Conservation (phyloP, 148 eudicot genomes). For the Nepenthes gracilis region DNA sequence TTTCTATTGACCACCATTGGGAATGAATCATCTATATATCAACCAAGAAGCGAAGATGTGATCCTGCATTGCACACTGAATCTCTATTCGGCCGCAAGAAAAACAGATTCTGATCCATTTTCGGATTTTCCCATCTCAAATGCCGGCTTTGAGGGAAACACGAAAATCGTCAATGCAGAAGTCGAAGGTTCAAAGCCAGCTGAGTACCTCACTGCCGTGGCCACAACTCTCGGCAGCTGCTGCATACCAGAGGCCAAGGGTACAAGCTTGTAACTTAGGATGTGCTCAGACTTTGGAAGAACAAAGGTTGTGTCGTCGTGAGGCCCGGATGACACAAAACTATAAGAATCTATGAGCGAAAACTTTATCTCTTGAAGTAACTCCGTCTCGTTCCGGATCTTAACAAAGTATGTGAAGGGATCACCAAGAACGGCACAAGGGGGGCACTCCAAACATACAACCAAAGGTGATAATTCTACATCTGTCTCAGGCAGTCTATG, state of each 20-base stretch:
- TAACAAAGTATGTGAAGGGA: slow-evolving; percentile 66
- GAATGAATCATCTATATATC: too few relatives aligned
- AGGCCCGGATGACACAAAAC: slow-evolving; percentile 76
- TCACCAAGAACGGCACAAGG: slow-evolving; percentile 83
- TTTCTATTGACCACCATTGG: too few relatives aligned
- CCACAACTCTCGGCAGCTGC: slow-evolving; percentile 64
- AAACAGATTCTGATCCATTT: slow-evolving; percentile 17
- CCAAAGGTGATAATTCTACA: slow-evolving; percentile 61
- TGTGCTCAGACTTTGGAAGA: slow-evolving; percentile 65
- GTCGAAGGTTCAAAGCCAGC: slow-evolving; percentile 75
- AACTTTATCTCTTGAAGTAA: slow-evolving; percentile 87
- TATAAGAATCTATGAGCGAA: slow-evolving; percentile 73
- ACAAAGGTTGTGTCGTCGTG: slow-evolving; percentile 63
- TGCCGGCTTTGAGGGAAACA: slow-evolving; percentile 74
- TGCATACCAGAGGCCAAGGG: slow-evolving; percentile 70
- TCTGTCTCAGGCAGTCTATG: slow-evolving; percentile 66
- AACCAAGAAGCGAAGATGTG: too few relatives aligned
- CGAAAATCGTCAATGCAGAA: slow-evolving; percentile 61
- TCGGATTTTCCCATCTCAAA: slow-evolving; percentile 20
- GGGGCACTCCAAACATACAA: slow-evolving; percentile 73
- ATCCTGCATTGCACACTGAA: too few relatives aligned
- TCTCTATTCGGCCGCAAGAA: slow-evolving; percentile 28
- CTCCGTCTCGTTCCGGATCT: slow-evolving; percentile 56
- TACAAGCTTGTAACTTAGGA: slow-evolving; percentile 67
- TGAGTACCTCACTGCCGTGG: slow-evolving; percentile 64